Conservation (phyloP, 306 rosid genomes). For the Quercus robur region DNA sequence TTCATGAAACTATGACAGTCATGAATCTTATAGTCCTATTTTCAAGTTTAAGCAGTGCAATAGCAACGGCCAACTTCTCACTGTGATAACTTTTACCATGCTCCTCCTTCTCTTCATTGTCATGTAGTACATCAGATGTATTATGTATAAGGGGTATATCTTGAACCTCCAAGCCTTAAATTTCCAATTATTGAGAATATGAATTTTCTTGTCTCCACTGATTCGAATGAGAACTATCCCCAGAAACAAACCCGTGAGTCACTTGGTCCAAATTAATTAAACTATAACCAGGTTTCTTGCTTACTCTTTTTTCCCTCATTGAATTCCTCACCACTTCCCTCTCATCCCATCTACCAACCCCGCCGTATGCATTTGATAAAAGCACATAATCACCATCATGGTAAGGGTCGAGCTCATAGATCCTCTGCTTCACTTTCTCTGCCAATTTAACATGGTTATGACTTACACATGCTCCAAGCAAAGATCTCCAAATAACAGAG, state of each 20-base stretch:
- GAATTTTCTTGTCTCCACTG: slow-evolving; percentile 35
- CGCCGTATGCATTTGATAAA: slow-evolving; percentile 53
- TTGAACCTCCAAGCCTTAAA: slow-evolving; percentile 39
- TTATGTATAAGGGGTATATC: slow-evolving; percentile 18
- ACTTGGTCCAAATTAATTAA: slow-evolving; percentile 42
- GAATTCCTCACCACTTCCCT: slow-evolving; percentile 43
- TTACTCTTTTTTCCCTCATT: slow-evolving; percentile 48
- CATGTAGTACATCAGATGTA: slow-evolving; percentile 48
- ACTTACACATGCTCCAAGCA: slow-evolving; percentile 62
- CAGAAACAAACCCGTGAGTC: slow-evolving; percentile 56
- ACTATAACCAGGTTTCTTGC: slow-evolving; percentile 54
- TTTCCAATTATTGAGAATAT: slow-evolving; percentile 32
- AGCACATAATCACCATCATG: slow-evolving; percentile 63
- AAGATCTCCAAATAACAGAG: slow-evolving; percentile 62
- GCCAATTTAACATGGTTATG: slow-evolving; percentile 47
- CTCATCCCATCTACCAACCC: slow-evolving; percentile 55
- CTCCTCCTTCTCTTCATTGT: slow-evolving; percentile 57
- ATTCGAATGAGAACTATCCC: slow-evolving; percentile 48
- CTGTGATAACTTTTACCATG: slow-evolving; percentile 52
- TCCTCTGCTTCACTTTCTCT: slow-evolving; percentile 44
- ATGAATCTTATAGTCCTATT: slow-evolving; percentile 29
- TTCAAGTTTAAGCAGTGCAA: slow-evolving; percentile 41
- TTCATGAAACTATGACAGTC: slow-evolving; percentile 71
- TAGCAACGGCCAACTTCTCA: slow-evolving; percentile 66
- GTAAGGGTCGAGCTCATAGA: slow-evolving; percentile 42